Base-by-base conservation (phyloP, 2,329 filamentous ascomycete genomes). In the Nannizzia gypsea region DNA sequence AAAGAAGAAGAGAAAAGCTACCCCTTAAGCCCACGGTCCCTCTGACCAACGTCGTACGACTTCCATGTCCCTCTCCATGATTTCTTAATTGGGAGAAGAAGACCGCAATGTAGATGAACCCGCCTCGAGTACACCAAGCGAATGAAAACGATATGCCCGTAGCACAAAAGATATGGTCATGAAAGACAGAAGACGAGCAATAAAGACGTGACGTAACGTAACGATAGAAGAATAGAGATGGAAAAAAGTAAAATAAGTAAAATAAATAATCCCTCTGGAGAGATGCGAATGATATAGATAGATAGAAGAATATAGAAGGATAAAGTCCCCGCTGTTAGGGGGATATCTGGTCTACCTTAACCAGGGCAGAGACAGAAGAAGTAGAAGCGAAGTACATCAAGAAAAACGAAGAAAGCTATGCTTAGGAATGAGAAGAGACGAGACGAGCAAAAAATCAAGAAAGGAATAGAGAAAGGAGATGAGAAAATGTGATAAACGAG, bases 321-420 rank as follows among this genome's bases (percentile, higher is more conserved):
- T 13, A 31, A 26, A 54, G 13, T 48, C 24, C 44, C 44, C 44
- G 20, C 44, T 15, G 42, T 6, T 17, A 6, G 48, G 48, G 31
- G 28, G 24, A 54, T 8, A 26, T 2, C 48, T 54, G 48, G 26
- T 6, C 48, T 54, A 26, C 48, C 48, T 54, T 54, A 54, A 54
- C 48, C 48, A 54, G 48, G 48, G 48, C 48, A 48, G 48, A 24
- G 48, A 3, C 24, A 54, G 48, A 11, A 54, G 24, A 54, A 34
- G 48, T n/a, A 54, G 28, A 54, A 52, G 46, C 24, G 48, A 54
- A 54, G 28, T 54, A 54, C 48, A 28, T 52, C 26, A 28, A 52
- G 22, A 31, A 15, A 31, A 52, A n/a, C 20, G 22, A 31, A 6
- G 15, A 34, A 31, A 34, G 28, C 28, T 54, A 54, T 54, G 48